These are phyloP conservation scores for Epithemia pelagica DNA, from an alignment of 108 stramenopile genomes.

Conservation along the genomic window DNA sequence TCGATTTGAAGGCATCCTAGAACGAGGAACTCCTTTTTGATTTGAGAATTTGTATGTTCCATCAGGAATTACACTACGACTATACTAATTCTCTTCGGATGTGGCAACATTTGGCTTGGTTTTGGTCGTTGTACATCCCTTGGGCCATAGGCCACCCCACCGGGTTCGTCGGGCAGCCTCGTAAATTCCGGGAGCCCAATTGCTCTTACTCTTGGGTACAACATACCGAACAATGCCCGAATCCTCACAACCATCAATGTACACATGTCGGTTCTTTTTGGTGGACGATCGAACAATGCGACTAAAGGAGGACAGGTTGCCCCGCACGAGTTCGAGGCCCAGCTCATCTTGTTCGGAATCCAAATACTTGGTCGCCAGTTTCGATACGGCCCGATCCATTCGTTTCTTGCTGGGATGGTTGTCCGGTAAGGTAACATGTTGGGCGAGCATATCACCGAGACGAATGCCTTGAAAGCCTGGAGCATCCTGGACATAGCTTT, in stretches of 20 bases:
- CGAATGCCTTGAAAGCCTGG: background rate
- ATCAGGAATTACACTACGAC: too few species aligned
- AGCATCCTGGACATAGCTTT: background rate
- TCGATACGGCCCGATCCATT: constrained; percentile 14
- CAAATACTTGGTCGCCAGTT: constrained; percentile 29
- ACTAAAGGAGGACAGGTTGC: constrained; percentile 53
- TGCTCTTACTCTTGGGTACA: constrained; percentile 35
- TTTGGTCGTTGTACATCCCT: too few species aligned
- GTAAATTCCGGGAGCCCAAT: constrained; percentile 64
- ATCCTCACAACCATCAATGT: constrained; percentile 64
- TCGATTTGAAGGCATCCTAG: too few species aligned
- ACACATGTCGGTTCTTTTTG: constrained; percentile 71
- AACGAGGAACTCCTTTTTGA: too few species aligned
- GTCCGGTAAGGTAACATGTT: constrained; percentile 37
- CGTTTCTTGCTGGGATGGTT: constrained; percentile 26
- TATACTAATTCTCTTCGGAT: too few species aligned
- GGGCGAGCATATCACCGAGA: constrained; percentile 31
- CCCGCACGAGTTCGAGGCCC: constrained; percentile 62
- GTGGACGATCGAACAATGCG: constrained; percentile 68
- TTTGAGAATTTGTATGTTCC: too few species aligned
- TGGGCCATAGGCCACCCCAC: constrained; percentile 82
- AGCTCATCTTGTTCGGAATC: constrained; percentile 51
- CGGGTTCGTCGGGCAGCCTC: constrained; percentile 65
- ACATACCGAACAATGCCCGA: constrained; percentile 59
- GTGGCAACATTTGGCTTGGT: too few species aligned